phyloP scores from a whole-genome alignment of 192 early-diverging fungal genomes.

The Dissophora ornata region DNA sequence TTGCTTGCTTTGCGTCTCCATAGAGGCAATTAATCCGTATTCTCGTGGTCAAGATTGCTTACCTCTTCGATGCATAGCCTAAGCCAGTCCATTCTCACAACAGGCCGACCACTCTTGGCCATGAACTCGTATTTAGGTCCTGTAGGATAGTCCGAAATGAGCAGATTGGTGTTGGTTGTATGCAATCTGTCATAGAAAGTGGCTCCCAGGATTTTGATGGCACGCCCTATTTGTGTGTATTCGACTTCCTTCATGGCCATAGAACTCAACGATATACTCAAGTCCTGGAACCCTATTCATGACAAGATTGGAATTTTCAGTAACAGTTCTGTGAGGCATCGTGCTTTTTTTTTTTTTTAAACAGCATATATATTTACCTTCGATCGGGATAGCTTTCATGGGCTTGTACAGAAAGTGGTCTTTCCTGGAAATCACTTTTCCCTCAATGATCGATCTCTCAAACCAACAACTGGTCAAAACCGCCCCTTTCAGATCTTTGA shows the following conservation, averaged over 20 bases:
- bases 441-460: constrained; percentile 25
- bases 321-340: too few species aligned
- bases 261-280: constrained; percentile 13
- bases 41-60: background rate
- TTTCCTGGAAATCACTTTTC: constrained; percentile 12
- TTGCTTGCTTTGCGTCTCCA: too few species aligned
- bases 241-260: constrained; percentile 12
- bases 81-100: constrained; percentile 37
- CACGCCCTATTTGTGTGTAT: constrained; percentile 14
- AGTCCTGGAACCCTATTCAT: constrained; percentile 27
- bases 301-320: too few species aligned
- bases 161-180: constrained; percentile 14
- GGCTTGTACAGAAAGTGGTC: constrained; percentile 37
- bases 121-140: constrained; percentile 37
- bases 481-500: constrained; percentile 1
- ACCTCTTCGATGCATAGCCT: constrained; percentile 31
- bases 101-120: constrained; percentile 1
- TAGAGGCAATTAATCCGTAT: too few species aligned
- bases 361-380: constrained; percentile 23
- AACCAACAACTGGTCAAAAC: constrained; percentile 44
- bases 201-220: constrained; percentile 29
- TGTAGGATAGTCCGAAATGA: constrained; percentile 21
- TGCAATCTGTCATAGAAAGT: constrained; percentile 21
- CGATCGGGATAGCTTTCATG: constrained; percentile 15
- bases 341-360: background rate